phyloP scores from a whole-genome alignment of 352 stramenopile genomes.

The Thalassiosira mediterranea region DNA sequence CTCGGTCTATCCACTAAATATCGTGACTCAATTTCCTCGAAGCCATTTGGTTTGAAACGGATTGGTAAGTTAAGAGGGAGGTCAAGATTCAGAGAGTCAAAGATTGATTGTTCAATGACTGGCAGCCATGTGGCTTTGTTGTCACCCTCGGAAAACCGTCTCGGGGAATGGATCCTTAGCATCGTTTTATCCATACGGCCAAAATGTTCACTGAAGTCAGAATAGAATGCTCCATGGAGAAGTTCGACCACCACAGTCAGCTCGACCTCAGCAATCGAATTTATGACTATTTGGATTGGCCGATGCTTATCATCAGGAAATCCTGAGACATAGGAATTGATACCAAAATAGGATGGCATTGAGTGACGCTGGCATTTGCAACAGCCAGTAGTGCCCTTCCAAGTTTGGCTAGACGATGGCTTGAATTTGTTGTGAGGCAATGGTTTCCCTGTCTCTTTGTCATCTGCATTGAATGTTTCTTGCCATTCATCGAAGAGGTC shows the following conservation, averaged over 20 bases:
- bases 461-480: slow-evolving; percentile 20
- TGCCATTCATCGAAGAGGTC: slow-evolving; percentile 63
- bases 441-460: slow-evolving; percentile 1
- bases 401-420: slow-evolving; percentile 48
- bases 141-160: slow-evolving; percentile 60
- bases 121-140: slow-evolving; percentile 76
- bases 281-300: slow-evolving; percentile 90
- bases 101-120: slow-evolving; percentile 86
- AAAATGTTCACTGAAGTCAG: slow-evolving; percentile 88
- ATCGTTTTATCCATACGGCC: slow-evolving; percentile 87
- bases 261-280: slow-evolving; percentile 85
- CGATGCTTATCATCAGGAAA: slow-evolving; percentile 95
- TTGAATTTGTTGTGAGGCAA: slow-evolving; percentile 44
- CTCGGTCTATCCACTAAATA: slow-evolving; percentile 90
- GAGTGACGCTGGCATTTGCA: slow-evolving; percentile 88
- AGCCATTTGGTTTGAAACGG: slow-evolving; percentile 17
- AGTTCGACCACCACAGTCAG: slow-evolving; percentile 92
- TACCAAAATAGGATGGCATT: slow-evolving; percentile 90
- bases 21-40: slow-evolving; percentile 86
- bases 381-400: slow-evolving; percentile 77
- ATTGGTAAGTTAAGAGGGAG: slow-evolving; percentile 94
- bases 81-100: slow-evolving; percentile 84
- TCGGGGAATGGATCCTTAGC: slow-evolving; percentile 89
- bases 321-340: slow-evolving; percentile 79
- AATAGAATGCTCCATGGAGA: slow-evolving; percentile 91